Base-by-base conservation (phyloP, 768 basidiomycete genomes). In the Butyriboletus loyo region DNA sequence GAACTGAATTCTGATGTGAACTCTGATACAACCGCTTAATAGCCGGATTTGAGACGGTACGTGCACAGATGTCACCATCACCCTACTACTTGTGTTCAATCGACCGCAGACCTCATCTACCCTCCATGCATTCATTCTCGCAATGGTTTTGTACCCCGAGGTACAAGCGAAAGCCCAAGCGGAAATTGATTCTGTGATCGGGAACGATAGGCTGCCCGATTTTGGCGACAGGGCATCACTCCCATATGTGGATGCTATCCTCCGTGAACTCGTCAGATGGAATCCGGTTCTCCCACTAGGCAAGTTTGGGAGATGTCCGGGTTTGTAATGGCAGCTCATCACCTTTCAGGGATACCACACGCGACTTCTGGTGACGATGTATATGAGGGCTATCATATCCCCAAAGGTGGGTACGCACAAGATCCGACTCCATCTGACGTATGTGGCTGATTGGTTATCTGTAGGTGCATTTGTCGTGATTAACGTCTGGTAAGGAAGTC, bases 161-260 rank as follows among this genome's bases (percentile, higher is more conserved):
- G 62, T 59, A 24, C 68, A 69, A 32, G 50, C 51, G 1, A 53
- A 48, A 32, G 66, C 65, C 1, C 65, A 67, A 21, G 54, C 56
- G 4, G 66, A 65, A 36, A 59, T 70, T 11, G 71, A 70, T 41
- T 49, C 52, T 11, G 60, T 71, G 7, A 50, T 70, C 3, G 62
- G 61, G 5, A 43, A 3, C 13, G 53, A 41, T 6, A 56, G 58
- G 22, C 48, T 72, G 0, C 68, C 71, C 9, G 15, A 49, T 21
- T 68, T 71, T 28, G 53, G 60, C 5, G 68, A 71, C 43, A 52
- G 59, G 38, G 40, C 50, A 1, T 49, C 55, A 5, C 60, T 78
- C 11, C 77, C 77, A 1, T 79, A 78, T 46, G 64, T 77, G 14
- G 66, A 64, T n/a, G 76, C 75, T 4, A 67, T 77, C 34, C 64